Percentiles rank a stretch among this genome's conserved stretches.
Evolutionary conservation across 805 yeast genomes (phyloP).

Genomic region (Kodamaea laetipori): DNA sequence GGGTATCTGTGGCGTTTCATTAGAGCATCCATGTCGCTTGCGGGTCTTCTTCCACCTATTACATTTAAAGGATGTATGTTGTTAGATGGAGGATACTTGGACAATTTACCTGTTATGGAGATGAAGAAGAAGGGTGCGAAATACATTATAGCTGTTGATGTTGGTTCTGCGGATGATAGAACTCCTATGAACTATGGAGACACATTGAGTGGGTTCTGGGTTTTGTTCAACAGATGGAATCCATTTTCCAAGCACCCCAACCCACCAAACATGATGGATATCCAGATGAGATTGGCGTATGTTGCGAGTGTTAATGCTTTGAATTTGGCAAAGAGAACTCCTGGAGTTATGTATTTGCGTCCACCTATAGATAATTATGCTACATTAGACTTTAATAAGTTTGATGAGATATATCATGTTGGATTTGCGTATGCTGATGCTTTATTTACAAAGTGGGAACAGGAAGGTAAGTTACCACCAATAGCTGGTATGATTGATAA

Average conservation of each 20-base stretch:
- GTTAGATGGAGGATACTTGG: constrained; percentile 94
- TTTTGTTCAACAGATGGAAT: constrained; percentile 79
- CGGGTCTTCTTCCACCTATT: constrained; percentile 88
- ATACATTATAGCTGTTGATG: constrained; percentile 89
- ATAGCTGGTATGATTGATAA: constrained; percentile 53
- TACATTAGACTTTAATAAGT: constrained; percentile 88
- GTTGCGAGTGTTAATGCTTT: constrained; percentile 94
- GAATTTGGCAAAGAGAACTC: constrained; percentile 79
- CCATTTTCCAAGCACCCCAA: constrained; percentile 86
- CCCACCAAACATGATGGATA: constrained; percentile 93
- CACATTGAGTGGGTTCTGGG: constrained; percentile 91
- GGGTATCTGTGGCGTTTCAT: constrained; percentile 97
- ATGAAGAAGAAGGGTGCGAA: constrained; percentile 90
- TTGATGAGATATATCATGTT: constrained; percentile 83
- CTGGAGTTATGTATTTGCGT: constrained; percentile 83
- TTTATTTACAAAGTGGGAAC: constrained; percentile 53
- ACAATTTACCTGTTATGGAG: constrained; percentile 87
- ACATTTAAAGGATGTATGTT: constrained; percentile 91
- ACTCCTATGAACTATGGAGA: constrained; percentile 92
- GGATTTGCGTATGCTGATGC: constrained; percentile 75
- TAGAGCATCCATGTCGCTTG: constrained; percentile 94
- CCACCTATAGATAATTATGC: constrained; percentile 95
- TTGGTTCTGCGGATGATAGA: constrained; percentile 91
- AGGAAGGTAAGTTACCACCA: constrained; percentile 56
- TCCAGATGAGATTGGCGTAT: constrained; percentile 88